phyloP scores from a whole-genome alignment of 805 yeast genomes.

The Diddensiella transvaalensis region DNA sequence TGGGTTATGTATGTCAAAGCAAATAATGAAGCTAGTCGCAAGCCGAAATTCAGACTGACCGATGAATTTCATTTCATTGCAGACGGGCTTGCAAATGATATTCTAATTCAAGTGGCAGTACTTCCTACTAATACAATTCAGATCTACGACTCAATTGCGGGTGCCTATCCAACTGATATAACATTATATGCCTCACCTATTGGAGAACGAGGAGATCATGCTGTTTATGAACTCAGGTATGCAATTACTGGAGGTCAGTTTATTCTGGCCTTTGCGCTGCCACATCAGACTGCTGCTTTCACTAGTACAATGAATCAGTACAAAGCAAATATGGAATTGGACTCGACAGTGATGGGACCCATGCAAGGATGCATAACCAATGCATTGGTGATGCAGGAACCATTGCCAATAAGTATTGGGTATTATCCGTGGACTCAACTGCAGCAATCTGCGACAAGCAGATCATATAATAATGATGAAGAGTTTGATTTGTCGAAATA shows the following conservation, averaged over 20 bases:
- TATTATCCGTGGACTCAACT: slow-evolving; percentile 56
- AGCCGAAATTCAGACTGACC: background rate
- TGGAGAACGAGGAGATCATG: slow-evolving; percentile 38
- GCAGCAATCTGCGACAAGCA: slow-evolving; percentile 18
- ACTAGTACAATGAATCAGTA: slow-evolving; percentile 28
- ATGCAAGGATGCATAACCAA: slow-evolving; percentile 33
- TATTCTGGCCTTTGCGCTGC: slow-evolving; percentile 53
- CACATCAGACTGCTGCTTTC: slow-evolving; percentile 52
- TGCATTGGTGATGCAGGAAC: slow-evolving; percentile 33
- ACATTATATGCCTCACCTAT: slow-evolving; percentile 40
- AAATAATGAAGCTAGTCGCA: slow-evolving; percentile 24
- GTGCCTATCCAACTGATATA: slow-evolving; percentile 52
- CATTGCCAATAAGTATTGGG: slow-evolving; percentile 38
- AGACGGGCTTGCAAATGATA: slow-evolving; percentile 43
- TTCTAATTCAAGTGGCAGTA: slow-evolving; percentile 55
- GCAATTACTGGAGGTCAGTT: slow-evolving; percentile 40
- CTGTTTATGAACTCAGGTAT: slow-evolving; percentile 45
- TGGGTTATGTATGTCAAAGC: slow-evolving; percentile 62
- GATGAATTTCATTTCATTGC: slow-evolving; percentile 28
- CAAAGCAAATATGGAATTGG: slow-evolving; percentile 37
- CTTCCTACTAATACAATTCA: slow-evolving; percentile 33
- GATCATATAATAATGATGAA: slow-evolving; percentile 37
- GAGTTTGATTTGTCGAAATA: slow-evolving; percentile 37
- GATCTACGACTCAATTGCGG: slow-evolving; percentile 58
- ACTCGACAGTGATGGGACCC: slow-evolving; percentile 44